phyloP scores from a whole-genome alignment of 1,284 basidiomycete species.

The Xanthoconium separans region DNA sequence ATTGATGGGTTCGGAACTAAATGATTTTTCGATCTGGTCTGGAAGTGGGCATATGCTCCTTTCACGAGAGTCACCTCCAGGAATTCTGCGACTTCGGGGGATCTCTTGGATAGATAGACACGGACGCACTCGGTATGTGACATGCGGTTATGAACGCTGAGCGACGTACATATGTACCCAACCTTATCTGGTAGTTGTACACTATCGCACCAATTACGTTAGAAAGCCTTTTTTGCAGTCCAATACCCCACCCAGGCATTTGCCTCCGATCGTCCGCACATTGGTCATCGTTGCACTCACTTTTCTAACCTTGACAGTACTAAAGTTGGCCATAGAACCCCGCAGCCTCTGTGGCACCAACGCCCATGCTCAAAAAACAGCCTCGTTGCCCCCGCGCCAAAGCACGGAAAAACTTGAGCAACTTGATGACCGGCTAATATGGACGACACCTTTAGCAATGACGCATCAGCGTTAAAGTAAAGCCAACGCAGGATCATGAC shows the following conservation, averaged over 20 bases:
- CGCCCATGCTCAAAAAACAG: not conserved
- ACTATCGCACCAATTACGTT: too few species aligned
- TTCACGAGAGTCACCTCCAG: too few species aligned
- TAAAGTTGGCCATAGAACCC: conserved; percentile 20
- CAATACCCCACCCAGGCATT: conserved; percentile 29
- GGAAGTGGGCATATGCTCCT: too few species aligned
- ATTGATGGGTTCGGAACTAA: too few species aligned
- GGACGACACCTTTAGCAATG: not conserved
- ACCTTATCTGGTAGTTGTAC: too few species aligned
- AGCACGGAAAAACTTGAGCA: conserved; percentile 27
- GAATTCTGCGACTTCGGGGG: too few species aligned
- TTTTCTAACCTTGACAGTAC: conserved; percentile 15
- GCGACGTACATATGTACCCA: too few species aligned
- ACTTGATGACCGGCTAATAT: conserved; percentile 30
- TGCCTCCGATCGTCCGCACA: conserved; percentile 24
- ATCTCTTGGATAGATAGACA: too few species aligned
- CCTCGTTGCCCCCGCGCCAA: conserved; percentile 14
- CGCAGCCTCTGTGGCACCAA: conserved; percentile 15
- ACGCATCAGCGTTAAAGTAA: not conserved
- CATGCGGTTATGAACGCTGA: too few species aligned
- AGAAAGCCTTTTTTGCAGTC: conserved; percentile 4
- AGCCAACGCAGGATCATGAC: conserved; percentile 21
- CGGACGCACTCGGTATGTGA: too few species aligned
- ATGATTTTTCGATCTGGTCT: too few species aligned
- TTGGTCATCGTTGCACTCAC: conserved; percentile 23